A percentile compares a stretch with the other conserved stretches of the same genome.
Conservation (phyloP, 495 filamentous ascomycete genomes). For the Poronia punctata region DNA sequence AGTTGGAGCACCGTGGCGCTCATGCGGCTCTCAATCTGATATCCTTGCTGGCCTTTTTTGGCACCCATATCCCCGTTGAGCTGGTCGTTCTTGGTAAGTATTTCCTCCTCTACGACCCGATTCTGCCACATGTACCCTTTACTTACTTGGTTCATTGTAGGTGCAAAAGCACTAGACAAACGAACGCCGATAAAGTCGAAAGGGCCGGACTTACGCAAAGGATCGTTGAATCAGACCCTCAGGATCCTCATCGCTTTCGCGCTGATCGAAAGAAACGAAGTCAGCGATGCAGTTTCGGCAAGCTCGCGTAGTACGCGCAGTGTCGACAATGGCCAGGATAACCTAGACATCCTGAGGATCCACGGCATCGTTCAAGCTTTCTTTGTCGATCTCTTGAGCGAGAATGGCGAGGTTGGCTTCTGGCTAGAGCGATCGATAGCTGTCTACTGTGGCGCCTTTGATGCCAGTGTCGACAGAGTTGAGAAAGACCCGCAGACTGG, state of each 20-base stretch:
- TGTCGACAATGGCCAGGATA: slow-evolving; percentile 33
- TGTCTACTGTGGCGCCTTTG: slow-evolving; percentile 58
- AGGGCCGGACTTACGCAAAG: slow-evolving; percentile 38
- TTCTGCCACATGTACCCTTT: slow-evolving; percentile 4
- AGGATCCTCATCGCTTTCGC: slow-evolving; percentile 63
- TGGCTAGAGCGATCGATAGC: slow-evolving; percentile 57
- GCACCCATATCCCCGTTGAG: slow-evolving; percentile 67
- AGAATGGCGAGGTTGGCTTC: slow-evolving; percentile 48
- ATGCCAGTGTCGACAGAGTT: slow-evolving; percentile 54
- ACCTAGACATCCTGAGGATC: slow-evolving; percentile 65
- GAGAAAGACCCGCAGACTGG: slow-evolving; percentile 46
- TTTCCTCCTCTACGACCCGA: slow-evolving; percentile 1
- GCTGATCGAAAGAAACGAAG: slow-evolving; percentile 59
- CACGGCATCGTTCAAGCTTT: slow-evolving; percentile 77
- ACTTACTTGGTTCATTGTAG: slow-evolving; percentile 15
- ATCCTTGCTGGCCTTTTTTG: slow-evolving; percentile 66
- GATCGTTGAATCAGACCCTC: slow-evolving; percentile 57
- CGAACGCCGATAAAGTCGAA: slow-evolving; percentile 50
- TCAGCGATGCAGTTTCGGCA: slow-evolving; percentile 32
- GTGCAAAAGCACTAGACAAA: slow-evolving; percentile 47
- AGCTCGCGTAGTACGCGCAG: slow-evolving; percentile 39
- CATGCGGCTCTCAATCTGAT: slow-evolving; percentile 64
- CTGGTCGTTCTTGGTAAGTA: slow-evolving; percentile 58
- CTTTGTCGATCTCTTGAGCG: slow-evolving; percentile 60
- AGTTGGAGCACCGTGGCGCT: slow-evolving; percentile 54